Evolutionary conservation across 1,284 basidiomycete genomes (phyloP).

Genomic region (Ceratobasidium theobromae): DNA sequence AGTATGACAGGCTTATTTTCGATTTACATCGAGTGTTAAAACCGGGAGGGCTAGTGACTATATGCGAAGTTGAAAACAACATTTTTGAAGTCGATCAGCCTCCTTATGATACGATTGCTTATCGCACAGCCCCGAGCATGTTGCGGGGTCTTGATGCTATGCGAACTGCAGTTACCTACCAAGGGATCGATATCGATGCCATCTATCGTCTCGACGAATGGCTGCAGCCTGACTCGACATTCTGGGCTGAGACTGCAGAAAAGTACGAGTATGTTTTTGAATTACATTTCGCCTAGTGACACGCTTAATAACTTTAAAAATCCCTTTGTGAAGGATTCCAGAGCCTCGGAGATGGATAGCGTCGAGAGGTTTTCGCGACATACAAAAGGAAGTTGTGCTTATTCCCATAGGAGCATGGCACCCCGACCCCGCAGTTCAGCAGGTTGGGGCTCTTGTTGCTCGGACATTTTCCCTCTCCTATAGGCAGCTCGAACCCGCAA

Average conservation of each 20-base stretch:
- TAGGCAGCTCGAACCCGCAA: not conserved
- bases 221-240: not conserved
- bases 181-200: not conserved
- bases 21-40: slow-evolving; percentile 20
- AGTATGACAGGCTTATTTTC: slow-evolving; percentile 5
- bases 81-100: not conserved
- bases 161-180: not conserved
- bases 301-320: not conserved
- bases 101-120: not conserved
- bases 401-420: not conserved
- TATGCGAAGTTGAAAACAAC: not conserved
- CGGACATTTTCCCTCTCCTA: not conserved
- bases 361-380: not conserved
- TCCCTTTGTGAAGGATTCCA: not conserved
- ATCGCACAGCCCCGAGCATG: not conserved
- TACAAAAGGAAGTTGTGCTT: not conserved
- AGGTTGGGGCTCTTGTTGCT: not conserved
- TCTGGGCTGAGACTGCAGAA: not conserved
- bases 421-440: not conserved
- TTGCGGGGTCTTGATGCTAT: not conserved
- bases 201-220: not conserved
- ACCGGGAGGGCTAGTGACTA: slow-evolving; percentile 4
- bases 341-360: not conserved
- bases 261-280: not conserved
- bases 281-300: not conserved